These are phyloP conservation scores for Decorospora gaudefroyi DNA, from an alignment of 2,329 filamentous ascomycete species.

Conservation along the genomic window DNA sequence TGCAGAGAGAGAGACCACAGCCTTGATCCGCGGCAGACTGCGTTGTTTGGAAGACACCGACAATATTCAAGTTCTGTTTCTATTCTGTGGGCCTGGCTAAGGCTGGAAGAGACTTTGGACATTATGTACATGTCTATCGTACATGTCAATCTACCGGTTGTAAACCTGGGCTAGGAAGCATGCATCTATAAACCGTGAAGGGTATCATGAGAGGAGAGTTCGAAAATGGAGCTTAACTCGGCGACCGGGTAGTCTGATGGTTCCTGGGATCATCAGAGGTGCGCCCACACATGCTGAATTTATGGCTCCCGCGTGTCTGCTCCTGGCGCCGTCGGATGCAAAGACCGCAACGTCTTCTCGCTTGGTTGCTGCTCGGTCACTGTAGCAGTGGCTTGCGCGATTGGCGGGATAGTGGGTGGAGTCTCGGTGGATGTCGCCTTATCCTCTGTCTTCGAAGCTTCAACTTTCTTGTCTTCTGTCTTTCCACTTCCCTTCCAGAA, in stretches of 20 bases:
- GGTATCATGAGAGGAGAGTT: constrained; percentile 46
- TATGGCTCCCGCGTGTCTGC: background rate
- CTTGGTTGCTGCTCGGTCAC: background rate
- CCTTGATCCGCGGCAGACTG: background rate
- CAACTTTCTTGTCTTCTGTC: constrained; percentile 23
- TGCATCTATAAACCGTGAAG: constrained; percentile 12
- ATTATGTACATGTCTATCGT: constrained; percentile 3
- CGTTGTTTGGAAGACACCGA: too few relatives aligned
- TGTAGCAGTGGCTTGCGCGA: background rate
- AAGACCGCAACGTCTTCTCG: background rate
- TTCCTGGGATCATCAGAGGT: too few relatives aligned
- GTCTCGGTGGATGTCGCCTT: constrained; percentile 6
- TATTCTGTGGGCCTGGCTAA: too few relatives aligned
- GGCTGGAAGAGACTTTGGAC: too few relatives aligned
- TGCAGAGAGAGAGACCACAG: too few relatives aligned
- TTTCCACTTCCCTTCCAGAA: constrained; percentile 38
- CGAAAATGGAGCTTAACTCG: constrained; percentile 1
- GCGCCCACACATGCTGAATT: background rate
- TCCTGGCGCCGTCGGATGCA: background rate
- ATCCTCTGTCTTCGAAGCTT: constrained; percentile 13
- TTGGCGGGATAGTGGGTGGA: background rate
- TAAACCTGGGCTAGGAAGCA: background rate
- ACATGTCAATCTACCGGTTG: background rate
- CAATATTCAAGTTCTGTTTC: too few relatives aligned
- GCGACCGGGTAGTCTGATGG: too few relatives aligned